Evolutionary conservation across 208 protist genomes (phyloP).

Genomic region (Acanthamoeba lenticulata): DNA sequence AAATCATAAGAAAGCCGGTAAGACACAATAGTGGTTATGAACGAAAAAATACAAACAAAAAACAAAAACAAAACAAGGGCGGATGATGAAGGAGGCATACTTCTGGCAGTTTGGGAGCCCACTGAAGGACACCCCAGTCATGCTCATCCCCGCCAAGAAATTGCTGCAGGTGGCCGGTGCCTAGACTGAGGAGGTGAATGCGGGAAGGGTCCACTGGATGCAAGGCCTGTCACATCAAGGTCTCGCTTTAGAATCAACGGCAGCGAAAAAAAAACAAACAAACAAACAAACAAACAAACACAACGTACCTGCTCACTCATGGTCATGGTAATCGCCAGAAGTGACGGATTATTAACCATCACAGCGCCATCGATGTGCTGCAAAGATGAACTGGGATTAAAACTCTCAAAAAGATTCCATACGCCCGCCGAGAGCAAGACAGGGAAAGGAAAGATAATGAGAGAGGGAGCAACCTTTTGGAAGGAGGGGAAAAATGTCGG

Average conservation of each 20-base stretch:
- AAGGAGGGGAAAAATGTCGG: constrained; percentile 52
- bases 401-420: background rate
- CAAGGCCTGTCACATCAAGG: background rate
- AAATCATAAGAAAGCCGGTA: too few species aligned
- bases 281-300: background rate
- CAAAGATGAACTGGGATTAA: background rate
- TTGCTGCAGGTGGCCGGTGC: background rate
- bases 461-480: background rate
- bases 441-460: too few species aligned
- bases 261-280: background rate
- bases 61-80: too few species aligned
- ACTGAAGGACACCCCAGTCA: constrained; percentile 37
- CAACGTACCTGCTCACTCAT: constrained; percentile 25
- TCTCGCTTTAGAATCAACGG: background rate
- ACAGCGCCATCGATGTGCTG: constrained; percentile 22
- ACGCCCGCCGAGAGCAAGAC: too few species aligned
- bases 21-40: too few species aligned
- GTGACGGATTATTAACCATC: constrained; percentile 47
- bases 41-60: too few species aligned
- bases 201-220: background rate
- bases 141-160: background rate
- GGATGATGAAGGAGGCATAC: too few species aligned
- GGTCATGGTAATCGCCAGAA: constrained; percentile 7
- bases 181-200: background rate
- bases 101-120: constrained; percentile 30